Percentiles rank a stretch among this genome's conserved stretches.
These are phyloP conservation scores for Platanthera zijinensis DNA, from an alignment of 106 monocot species.

Conservation along the genomic window DNA sequence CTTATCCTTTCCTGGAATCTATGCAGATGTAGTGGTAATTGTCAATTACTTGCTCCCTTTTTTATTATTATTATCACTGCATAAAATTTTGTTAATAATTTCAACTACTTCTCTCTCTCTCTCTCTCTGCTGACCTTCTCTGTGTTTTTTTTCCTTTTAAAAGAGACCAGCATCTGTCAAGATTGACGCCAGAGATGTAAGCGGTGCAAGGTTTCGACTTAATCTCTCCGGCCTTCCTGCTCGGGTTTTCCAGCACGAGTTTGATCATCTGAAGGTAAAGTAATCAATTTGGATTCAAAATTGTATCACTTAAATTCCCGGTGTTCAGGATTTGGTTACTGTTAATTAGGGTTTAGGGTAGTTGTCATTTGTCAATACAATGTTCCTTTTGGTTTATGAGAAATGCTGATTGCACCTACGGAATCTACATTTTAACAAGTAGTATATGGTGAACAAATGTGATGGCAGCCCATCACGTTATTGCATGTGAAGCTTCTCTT, in stretches of 20 bases:
- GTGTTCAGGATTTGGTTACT: neutral
- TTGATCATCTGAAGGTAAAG: slow-evolving; percentile 86
- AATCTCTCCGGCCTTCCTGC: slow-evolving; percentile 80
- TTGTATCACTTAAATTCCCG: neutral
- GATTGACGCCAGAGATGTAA: slow-evolving; percentile 79
- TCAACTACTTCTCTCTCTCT: neutral
- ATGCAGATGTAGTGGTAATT: slow-evolving; percentile 83
- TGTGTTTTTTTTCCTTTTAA: slow-evolving; percentile 11
- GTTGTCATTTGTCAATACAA: too few relatives aligned
- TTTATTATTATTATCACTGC: neutral
- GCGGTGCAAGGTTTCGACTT: slow-evolving; percentile 65
- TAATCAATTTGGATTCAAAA: neutral
- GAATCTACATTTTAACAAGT: too few relatives aligned
- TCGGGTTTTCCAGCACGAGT: slow-evolving; percentile 94
- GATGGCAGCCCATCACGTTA: too few relatives aligned
- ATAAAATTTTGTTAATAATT: neutral
- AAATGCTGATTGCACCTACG: too few relatives aligned
- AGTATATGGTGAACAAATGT: too few relatives aligned
- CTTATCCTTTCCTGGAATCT: slow-evolving; percentile 94
- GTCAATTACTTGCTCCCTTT: neutral
- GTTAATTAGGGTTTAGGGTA: too few relatives aligned
- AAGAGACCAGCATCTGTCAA: slow-evolving; percentile 90
- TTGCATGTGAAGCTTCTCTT: too few relatives aligned
- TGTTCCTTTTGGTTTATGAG: too few relatives aligned
- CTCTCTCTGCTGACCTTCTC: neutral